A percentile compares a stretch with the other conserved stretches of the same genome.
Evolutionary conservation across 1,139 yeast species (phyloP).

Genomic region (Candida sanyaensis): DNA sequence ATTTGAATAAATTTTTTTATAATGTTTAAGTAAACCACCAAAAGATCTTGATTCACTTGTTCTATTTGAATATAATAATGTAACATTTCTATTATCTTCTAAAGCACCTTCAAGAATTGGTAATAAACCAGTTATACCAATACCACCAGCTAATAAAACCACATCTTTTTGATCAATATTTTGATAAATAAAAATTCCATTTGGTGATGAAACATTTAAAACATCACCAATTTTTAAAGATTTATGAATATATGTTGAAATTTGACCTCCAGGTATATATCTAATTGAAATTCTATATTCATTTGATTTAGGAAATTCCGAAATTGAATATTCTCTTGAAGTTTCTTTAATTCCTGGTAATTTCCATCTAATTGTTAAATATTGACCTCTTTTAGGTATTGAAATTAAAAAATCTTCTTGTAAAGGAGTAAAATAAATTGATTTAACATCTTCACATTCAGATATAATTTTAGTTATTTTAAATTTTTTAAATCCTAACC

Average conservation of each 20-base stretch:
- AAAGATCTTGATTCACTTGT: constrained; percentile 28
- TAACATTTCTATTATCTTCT: constrained; percentile 26
- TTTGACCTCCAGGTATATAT: constrained; percentile 44
- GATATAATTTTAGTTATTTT: constrained; percentile 40
- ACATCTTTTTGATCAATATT: constrained; percentile 31
- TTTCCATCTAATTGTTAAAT: constrained; percentile 52
- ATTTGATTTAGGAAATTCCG: constrained; percentile 30
- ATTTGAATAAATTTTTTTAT: constrained; percentile 18
- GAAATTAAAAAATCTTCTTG: constrained; percentile 37
- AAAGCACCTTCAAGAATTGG: constrained; percentile 50
- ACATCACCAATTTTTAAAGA: constrained; percentile 48
- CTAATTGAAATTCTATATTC: constrained; percentile 56
- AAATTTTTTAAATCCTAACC: constrained; percentile 61
- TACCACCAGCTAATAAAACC: constrained; percentile 58
- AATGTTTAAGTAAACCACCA: constrained; percentile 20
- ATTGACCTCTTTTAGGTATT: constrained; percentile 58
- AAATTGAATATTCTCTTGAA: constrained; percentile 56
- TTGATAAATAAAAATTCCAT: constrained; percentile 51
- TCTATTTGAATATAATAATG: constrained; percentile 31
- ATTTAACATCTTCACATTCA: constrained; percentile 52
- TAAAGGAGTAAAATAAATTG: constrained; percentile 52
- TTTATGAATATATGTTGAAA: constrained; percentile 54
- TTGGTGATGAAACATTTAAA: constrained; percentile 48
- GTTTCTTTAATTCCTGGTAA: constrained; percentile 36
- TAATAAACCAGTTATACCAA: constrained; percentile 67